Conservation (phyloP, 208 protist species). For the Trichomonas vaginalis region DNA sequence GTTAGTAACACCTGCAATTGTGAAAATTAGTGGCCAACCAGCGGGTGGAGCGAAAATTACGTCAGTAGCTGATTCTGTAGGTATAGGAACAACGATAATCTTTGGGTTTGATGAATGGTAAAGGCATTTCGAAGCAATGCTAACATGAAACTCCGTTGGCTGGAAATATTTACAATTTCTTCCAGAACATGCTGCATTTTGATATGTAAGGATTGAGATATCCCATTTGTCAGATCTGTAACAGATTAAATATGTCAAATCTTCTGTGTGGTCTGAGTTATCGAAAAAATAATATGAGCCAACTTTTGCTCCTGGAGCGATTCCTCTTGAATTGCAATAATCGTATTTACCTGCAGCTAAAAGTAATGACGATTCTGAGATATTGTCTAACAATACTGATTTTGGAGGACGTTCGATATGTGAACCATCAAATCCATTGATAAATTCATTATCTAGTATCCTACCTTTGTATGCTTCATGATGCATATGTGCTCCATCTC, state of each 20-base stretch:
- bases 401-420: no score
- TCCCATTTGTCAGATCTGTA: background rate
- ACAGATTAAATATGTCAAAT: background rate
- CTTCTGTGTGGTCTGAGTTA: background rate
- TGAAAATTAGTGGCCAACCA: background rate
- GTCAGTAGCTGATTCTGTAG: background rate
- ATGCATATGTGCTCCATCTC: background rate
- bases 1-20: background rate
- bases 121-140: background rate
- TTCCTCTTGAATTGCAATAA: background rate
- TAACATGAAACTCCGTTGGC: background rate
- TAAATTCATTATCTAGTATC: background rate
- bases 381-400: background rate
- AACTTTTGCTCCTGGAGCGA: background rate
- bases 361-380: background rate
- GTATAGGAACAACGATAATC: background rate
- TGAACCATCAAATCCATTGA: background rate
- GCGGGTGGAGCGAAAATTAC: background rate
- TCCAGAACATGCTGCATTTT: background rate
- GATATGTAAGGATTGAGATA: background rate
- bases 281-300: background rate
- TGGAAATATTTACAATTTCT: background rate
- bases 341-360: background rate
- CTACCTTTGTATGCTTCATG: background rate
- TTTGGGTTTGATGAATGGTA: background rate